Evolutionary conservation across 768 basidiomycete species (phyloP).

Genomic region (Mycena rosella): DNA sequence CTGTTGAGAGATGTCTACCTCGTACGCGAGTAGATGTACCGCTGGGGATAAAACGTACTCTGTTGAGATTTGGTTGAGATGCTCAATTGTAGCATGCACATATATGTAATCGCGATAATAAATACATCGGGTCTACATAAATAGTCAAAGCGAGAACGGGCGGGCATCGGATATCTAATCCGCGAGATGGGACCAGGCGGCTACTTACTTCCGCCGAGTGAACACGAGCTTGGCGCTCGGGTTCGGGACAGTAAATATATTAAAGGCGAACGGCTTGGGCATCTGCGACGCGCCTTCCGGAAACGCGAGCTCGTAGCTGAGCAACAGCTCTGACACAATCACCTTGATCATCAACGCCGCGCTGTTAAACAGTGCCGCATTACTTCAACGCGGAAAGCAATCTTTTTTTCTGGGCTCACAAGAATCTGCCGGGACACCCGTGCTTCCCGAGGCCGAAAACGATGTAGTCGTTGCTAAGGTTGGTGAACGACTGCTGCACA

Average conservation of each 20-base stretch:
- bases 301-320: slow-evolving; percentile 31
- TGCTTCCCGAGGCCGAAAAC: slow-evolving; percentile 34
- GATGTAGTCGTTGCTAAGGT: slow-evolving; percentile 36
- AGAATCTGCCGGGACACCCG: slow-evolving; percentile 30
- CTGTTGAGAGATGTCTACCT: no score
- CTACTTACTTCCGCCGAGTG: slow-evolving; percentile 18
- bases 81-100: no score
- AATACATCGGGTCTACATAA: no score
- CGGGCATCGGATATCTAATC: no score
- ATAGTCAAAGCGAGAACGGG: no score
- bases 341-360: slow-evolving; percentile 34
- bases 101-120: no score
- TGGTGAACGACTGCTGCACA: slow-evolving; percentile 29
- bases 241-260: slow-evolving; percentile 30
- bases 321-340: slow-evolving; percentile 28
- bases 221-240: slow-evolving; percentile 31
- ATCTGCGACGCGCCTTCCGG: slow-evolving; percentile 22
- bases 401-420: slow-evolving; percentile 7
- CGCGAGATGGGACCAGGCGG: neutral
- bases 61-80: no score
- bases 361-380: neutral
- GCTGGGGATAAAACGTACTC: no score
- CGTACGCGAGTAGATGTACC: no score
- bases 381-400: no score
- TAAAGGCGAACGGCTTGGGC: slow-evolving; percentile 32